Conservation (phyloP, 345 rosid genomes). For the Firmiana major region DNA sequence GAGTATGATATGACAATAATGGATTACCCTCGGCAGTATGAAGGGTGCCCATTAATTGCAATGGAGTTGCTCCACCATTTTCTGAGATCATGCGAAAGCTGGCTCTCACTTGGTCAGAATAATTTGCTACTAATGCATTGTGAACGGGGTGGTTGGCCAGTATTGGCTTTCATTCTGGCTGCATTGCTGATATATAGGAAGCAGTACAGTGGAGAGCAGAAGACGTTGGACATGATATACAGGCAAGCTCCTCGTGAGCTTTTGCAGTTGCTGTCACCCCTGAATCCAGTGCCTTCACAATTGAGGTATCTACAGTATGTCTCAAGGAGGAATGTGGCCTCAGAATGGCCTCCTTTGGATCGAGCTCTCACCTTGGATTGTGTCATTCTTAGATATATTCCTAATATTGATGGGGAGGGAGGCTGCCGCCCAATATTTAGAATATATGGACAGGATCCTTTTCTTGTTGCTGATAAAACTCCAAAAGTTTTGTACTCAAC, state of each 20-base stretch:
- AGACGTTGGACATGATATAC: slow-evolving; percentile 89
- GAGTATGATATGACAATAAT: slow-evolving; percentile 77
- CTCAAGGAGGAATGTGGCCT: slow-evolving; percentile 79
- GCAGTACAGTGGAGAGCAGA: slow-evolving; percentile 78
- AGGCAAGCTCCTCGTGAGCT: slow-evolving; percentile 91
- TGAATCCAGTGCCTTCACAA: slow-evolving; percentile 90
- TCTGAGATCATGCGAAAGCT: slow-evolving; percentile 87
- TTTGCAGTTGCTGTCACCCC: slow-evolving; percentile 63
- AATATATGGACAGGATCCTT: slow-evolving; percentile 83
- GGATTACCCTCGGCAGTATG: slow-evolving; percentile 96
- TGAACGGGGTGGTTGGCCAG: slow-evolving; percentile 85
- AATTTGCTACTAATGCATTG: slow-evolving; percentile 89
- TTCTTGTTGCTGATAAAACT: slow-evolving; percentile 51
- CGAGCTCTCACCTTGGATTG: slow-evolving; percentile 91
- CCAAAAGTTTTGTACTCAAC: slow-evolving; percentile 60
- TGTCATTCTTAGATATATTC: slow-evolving; percentile 70
- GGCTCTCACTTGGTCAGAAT: slow-evolving; percentile 81
- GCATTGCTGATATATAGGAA: slow-evolving; percentile 78
- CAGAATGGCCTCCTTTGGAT: slow-evolving; percentile 94
- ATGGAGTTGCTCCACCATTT: slow-evolving; percentile 92
- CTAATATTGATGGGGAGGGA: slow-evolving; percentile 64
- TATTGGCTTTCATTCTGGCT: slow-evolving; percentile 81
- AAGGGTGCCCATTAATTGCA: slow-evolving; percentile 79
- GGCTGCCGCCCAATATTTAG: slow-evolving; percentile 87
- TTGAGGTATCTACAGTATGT: slow-evolving; percentile 82